A percentile compares a stretch with the other conserved stretches of the same genome.
Conservation (phyloP, 805 yeast species). For the Starmera pachycereana region DNA sequence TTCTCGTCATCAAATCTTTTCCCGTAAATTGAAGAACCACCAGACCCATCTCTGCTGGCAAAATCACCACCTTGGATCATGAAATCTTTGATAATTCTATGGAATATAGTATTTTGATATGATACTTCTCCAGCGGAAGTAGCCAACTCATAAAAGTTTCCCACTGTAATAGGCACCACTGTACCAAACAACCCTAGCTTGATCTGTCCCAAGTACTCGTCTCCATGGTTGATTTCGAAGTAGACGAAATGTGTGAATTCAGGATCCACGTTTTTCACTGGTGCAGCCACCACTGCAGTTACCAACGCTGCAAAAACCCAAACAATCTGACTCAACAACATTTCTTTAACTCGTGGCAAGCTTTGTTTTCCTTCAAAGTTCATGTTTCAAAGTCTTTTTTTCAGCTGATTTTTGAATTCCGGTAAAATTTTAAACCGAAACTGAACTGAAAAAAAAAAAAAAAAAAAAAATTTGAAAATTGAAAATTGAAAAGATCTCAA, state of each 20-base stretch:
- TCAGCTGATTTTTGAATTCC: no score
- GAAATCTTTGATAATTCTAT: slow-evolving; percentile 60
- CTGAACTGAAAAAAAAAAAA: no score
- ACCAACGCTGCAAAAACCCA: no score
- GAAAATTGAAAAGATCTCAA: no score
- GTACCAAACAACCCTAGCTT: slow-evolving; percentile 57
- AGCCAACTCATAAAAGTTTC: slow-evolving; percentile 46
- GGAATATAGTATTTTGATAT: slow-evolving; percentile 57
- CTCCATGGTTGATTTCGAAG: slow-evolving; percentile 14
- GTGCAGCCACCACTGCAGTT: slow-evolving; percentile 2
- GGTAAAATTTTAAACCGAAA: no score
- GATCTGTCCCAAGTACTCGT: slow-evolving; percentile 21
- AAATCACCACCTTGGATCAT: slow-evolving; percentile 89
- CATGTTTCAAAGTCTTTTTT: no score
- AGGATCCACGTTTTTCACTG: slow-evolving; percentile 11
- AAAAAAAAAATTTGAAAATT: no score
- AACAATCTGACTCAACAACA: no score
- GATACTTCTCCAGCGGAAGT: slow-evolving; percentile 19
- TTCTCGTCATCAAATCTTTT: slow-evolving; percentile 68
- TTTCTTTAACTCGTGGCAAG: no score
- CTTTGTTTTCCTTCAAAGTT: no score
- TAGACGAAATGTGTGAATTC: slow-evolving; percentile 18
- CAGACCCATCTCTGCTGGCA: slow-evolving; percentile 53
- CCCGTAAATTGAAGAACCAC: slow-evolving; percentile 78
- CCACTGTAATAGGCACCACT: slow-evolving; percentile 51